A percentile compares a stretch with the other conserved stretches of the same genome.
These are phyloP conservation scores for Fusarium coffeatum DNA, from an alignment of 2,329 filamentous ascomycete species.

Conservation along the genomic window DNA sequence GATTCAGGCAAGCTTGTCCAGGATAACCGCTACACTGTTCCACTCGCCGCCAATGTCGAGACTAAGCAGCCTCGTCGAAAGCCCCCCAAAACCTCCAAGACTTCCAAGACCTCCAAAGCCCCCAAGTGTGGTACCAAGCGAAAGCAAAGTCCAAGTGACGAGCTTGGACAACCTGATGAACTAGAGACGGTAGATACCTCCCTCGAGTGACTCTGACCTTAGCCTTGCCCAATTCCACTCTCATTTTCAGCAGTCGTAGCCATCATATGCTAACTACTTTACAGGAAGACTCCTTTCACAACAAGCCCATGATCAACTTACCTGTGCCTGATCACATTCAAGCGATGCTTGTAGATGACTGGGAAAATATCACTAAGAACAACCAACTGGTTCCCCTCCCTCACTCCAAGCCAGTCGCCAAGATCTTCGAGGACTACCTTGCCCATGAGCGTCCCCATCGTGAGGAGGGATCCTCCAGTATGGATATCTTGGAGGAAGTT, in stretches of 20 bases:
- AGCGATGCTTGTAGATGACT: conserved; percentile 94
- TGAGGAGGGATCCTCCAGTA: conserved; percentile 73
- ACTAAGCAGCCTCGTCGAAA: conserved; percentile 25
- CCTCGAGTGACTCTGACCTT: neutral
- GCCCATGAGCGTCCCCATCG: conserved; percentile 75
- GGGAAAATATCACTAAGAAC: conserved; percentile 98
- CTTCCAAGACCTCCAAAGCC: conserved; percentile 2
- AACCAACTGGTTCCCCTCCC: conserved; percentile 89
- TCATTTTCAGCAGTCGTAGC: neutral
- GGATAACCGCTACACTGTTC: conserved; percentile 26
- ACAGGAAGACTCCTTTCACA: conserved; percentile 89
- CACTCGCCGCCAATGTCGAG: conserved; percentile 8
- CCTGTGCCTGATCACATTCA: conserved; percentile 90
- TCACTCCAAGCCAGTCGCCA: conserved; percentile 76
- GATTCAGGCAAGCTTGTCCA: conserved; percentile 11
- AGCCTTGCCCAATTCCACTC: neutral
- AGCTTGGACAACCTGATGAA: neutral
- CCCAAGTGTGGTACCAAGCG: conserved; percentile 19
- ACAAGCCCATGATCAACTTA: conserved; percentile 86
- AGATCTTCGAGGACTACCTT: conserved; percentile 85
- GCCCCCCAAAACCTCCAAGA: conserved; percentile 4
- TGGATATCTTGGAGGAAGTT: conserved; percentile 91
- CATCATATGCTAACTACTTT: conserved; percentile 32
- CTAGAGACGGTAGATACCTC: conserved; percentile 32
- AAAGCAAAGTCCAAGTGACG: conserved; percentile 19